These are phyloP conservation scores for Penicillium robsamsonii DNA, from an alignment of 495 filamentous ascomycete species.

Conservation along the genomic window DNA sequence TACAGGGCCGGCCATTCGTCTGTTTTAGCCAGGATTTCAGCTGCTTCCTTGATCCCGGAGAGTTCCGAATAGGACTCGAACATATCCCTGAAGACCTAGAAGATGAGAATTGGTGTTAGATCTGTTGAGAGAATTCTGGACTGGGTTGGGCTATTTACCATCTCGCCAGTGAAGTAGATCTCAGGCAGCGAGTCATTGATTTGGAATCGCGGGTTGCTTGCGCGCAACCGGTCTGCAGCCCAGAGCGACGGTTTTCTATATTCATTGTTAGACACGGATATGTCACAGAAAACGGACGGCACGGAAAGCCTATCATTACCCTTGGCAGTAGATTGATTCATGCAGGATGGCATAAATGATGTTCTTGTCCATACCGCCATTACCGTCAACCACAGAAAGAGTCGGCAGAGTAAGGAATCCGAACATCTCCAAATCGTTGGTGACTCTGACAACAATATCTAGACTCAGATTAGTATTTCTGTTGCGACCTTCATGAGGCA, in stretches of 20 bases:
- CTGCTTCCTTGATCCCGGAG: constrained; percentile 57
- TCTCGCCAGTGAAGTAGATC: constrained; percentile 86
- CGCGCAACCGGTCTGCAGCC: constrained; percentile 57
- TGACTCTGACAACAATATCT: constrained; percentile 67
- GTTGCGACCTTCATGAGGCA: too few relatives aligned
- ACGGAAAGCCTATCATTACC: constrained; percentile 30
- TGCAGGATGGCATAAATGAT: constrained; percentile 85
- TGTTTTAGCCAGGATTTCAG: constrained; percentile 64
- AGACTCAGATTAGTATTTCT: constrained; percentile 2
- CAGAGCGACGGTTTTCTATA: constrained; percentile 55
- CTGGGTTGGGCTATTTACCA: constrained; percentile 46
- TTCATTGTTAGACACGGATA: constrained; percentile 16
- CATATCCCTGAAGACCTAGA: constrained; percentile 70
- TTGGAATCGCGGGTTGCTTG: constrained; percentile 42
- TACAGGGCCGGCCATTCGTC: constrained; percentile 75
- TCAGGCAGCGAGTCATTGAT: constrained; percentile 48
- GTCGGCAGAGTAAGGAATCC: constrained; percentile 70
- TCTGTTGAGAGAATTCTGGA: neutral
- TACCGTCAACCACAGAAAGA: constrained; percentile 61
- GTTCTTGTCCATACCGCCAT: constrained; percentile 65
- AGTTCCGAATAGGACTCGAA: constrained; percentile 77
- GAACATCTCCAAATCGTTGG: constrained; percentile 67
- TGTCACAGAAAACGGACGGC: neutral
- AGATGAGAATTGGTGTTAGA: constrained; percentile 7
- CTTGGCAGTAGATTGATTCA: constrained; percentile 77